These are phyloP conservation scores for Phytophthora agathidicida DNA, from an alignment of 352 stramenopile genomes.

Conservation along the genomic window DNA sequence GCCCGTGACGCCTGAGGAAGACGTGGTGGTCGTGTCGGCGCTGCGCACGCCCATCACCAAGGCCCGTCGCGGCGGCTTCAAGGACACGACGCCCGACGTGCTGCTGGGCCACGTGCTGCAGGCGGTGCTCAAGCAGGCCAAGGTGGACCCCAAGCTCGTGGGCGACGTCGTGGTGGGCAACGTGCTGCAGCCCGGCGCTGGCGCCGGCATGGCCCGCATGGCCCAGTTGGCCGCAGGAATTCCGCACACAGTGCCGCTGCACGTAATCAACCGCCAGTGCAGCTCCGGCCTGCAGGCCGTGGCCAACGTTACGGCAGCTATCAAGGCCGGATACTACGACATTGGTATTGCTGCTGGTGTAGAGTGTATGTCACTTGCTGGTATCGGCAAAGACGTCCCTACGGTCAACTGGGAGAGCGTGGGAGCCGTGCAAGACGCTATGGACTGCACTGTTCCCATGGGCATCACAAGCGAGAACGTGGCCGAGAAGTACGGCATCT, in stretches of 20 bases:
- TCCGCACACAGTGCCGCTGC: slow-evolving; percentile 74
- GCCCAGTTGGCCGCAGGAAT: slow-evolving; percentile 81
- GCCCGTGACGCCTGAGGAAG: slow-evolving; percentile 48
- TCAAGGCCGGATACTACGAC: slow-evolving; percentile 88
- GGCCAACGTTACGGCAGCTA: slow-evolving; percentile 69
- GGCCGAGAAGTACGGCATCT: slow-evolving; percentile 77
- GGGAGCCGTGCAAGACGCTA: slow-evolving; percentile 63
- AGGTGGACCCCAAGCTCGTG: slow-evolving; percentile 78
- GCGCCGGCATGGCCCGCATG: slow-evolving; percentile 81
- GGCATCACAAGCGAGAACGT: slow-evolving; percentile 90
- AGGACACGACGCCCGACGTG: slow-evolving; percentile 92
- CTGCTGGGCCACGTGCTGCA: slow-evolving; percentile 86
- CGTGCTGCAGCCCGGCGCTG: slow-evolving; percentile 82
- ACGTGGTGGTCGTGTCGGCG: slow-evolving; percentile 87
- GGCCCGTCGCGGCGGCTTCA: slow-evolving; percentile 88
- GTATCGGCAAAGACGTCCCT: slow-evolving; percentile 55
- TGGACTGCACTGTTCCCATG: slow-evolving; percentile 88
- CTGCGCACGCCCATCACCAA: slow-evolving; percentile 89
- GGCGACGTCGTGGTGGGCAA: slow-evolving; percentile 88
- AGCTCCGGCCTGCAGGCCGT: slow-evolving; percentile 88
- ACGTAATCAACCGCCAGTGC: slow-evolving; percentile 89
- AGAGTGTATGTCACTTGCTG: slow-evolving; percentile 85
- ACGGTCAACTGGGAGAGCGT: slow-evolving; percentile 70
- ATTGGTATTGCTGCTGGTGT: slow-evolving; percentile 86
- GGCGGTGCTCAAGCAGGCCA: slow-evolving; percentile 83